Evolutionary conservation across 768 basidiomycete species (phyloP).

Genomic region (Daedalea quercina): DNA sequence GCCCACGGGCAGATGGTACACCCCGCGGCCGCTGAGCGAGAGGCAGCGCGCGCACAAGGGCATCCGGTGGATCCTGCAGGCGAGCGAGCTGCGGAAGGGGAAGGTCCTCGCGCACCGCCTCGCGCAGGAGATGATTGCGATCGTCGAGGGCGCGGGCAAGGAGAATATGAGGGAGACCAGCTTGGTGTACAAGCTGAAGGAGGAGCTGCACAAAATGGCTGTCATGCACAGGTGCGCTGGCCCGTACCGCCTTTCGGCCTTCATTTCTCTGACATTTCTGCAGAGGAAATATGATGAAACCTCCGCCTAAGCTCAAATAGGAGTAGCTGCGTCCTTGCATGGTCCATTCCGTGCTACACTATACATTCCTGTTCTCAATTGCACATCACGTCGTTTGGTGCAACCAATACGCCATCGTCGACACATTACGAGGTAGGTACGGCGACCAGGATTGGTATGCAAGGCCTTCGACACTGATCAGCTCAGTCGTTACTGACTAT

Average conservation of each 20-base stretch:
- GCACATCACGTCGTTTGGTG: no score
- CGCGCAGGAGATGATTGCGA: slow-evolving; percentile 70
- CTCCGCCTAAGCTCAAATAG: no score
- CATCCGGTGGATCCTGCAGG: slow-evolving; percentile 65
- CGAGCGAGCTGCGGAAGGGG: slow-evolving; percentile 49
- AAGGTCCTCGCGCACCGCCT: slow-evolving; percentile 60
- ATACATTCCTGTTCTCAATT: no score
- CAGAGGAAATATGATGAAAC: not conserved
- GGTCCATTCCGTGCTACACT: no score
- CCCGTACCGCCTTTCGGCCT: not conserved
- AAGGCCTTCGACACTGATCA: no score
- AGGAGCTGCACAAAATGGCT: slow-evolving; percentile 57
- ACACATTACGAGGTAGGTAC: no score
- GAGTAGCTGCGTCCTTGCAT: no score
- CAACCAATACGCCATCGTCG: no score
- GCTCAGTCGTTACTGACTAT: no score
- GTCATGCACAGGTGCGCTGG: slow-evolving; percentile 69
- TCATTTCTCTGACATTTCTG: not conserved
- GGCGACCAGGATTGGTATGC: no score
- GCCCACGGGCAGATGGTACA: slow-evolving; percentile 55
- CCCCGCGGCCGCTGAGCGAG: slow-evolving; percentile 71
- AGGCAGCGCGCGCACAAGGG: slow-evolving; percentile 71
- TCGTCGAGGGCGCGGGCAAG: slow-evolving; percentile 55
- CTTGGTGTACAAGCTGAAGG: slow-evolving; percentile 51
- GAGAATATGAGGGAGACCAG: not conserved